Evolutionary conservation across 2,329 filamentous ascomycete species (phyloP), one percentile per base, ranked within the genome.

Genomic region (Ceratocystiopsis brevicomis): DNA sequence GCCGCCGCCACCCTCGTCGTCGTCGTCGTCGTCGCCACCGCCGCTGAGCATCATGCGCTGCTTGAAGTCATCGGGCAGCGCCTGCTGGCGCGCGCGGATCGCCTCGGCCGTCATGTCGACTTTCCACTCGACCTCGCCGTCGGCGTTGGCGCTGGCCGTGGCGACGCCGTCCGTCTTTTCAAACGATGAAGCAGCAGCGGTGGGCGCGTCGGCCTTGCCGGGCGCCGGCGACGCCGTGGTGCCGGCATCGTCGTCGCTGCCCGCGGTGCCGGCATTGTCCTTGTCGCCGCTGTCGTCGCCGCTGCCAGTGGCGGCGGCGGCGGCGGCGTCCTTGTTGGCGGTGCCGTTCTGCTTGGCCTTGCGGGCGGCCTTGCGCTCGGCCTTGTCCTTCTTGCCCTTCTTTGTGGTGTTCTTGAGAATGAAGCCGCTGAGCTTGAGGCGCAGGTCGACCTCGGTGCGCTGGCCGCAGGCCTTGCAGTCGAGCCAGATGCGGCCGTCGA

Each of bases 391-490:
- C 74, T 95, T 95, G 63, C 85, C 85, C 69, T 93, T 93, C 65
- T 76, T 78, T 54, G 84, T 80, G 61, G 85, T 79, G 60, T 90
- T 92, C 75, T 96, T 96, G 60, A 96, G 67, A 60, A 98, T 95
- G 70, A 94, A 98, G 49, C 84, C 83, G 63, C 83, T 92, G 52
- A 98, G 78, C 73, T 98, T 98, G 61, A 93, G 77, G 58, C 87
- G 85, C 52, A 87, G 71, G 56, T 96, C 88, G 44, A 94, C 88
- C 50, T 90, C 80, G 52, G 81, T 81, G 57, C 85, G 86, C 64
- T 93, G 82, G 59, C 90, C 90, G 59, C 90, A 98, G 49, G 90
- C 90, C 69, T 98, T 98, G 80, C 90, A 98, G 66, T 98, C 90
- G 53, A 96, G 78, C 49, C 84, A 65, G 61, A 98, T 96, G 59